These are phyloP conservation scores for Botrytis pseudocinerea DNA, from an alignment of 2,329 filamentous ascomycete species.

Conservation along the genomic window DNA sequence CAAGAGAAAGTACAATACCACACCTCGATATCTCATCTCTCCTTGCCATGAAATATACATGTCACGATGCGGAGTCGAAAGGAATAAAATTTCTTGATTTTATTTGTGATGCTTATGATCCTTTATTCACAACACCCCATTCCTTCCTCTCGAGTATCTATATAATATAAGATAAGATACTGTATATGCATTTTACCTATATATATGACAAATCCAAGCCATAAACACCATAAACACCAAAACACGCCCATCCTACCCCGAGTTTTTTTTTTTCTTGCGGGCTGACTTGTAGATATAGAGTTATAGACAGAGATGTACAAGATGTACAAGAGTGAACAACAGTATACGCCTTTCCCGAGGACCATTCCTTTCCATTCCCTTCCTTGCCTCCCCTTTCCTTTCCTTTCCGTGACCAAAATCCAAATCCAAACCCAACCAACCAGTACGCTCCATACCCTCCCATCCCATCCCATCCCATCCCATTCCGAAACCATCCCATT, in stretches of 20 bases:
- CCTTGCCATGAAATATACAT: not conserved
- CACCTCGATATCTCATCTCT: too few relatives aligned
- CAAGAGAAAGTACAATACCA: too few relatives aligned
- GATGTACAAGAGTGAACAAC: not conserved
- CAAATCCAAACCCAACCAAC: not conserved
- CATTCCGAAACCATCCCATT: not conserved
- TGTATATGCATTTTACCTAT: not conserved
- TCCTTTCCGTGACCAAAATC: not conserved
- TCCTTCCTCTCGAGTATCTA: not conserved
- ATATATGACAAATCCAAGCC: not conserved
- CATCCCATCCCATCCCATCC: too few relatives aligned
- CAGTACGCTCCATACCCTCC: not conserved
- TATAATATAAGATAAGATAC: not conserved
- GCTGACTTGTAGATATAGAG: not conserved
- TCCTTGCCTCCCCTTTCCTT: not conserved
- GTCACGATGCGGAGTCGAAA: not conserved
- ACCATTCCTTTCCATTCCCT: not conserved
- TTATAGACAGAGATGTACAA: not conserved
- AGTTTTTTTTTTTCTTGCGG: not conserved
- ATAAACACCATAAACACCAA: not conserved
- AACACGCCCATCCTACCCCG: not conserved
- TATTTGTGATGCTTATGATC: too few relatives aligned
- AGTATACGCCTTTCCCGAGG: not conserved
- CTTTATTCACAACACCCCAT: not conserved
- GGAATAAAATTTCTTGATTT: not conserved